Conservation (phyloP, 352 stramenopile genomes). For the Blastocystis sp. region DNA sequence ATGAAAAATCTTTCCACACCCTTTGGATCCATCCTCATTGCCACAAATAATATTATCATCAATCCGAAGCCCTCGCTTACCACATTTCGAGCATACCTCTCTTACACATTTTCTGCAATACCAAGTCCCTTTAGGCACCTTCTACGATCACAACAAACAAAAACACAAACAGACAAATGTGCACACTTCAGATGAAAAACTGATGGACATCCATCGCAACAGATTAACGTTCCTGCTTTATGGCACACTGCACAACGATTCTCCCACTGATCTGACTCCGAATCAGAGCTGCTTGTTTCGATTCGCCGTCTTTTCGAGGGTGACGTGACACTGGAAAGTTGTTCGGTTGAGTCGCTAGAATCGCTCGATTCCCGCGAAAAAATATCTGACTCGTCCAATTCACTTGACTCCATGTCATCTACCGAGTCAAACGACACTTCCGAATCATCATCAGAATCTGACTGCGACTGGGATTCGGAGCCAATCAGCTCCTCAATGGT, state of each 20-base stretch:
- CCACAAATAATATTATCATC: constrained; percentile 81
- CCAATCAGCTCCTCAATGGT: too few relatives aligned
- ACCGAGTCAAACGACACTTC: not conserved
- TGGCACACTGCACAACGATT: constrained; percentile 76
- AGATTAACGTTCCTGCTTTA: constrained; percentile 74
- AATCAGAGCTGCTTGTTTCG: not conserved
- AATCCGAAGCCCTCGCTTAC: constrained; percentile 79
- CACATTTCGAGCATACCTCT: constrained; percentile 74
- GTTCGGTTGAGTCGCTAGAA: not conserved
- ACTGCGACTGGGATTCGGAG: too few relatives aligned
- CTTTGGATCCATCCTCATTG: constrained; percentile 76
- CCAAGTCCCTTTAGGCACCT: constrained; percentile 70
- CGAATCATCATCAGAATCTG: not conserved
- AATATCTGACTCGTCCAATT: not conserved
- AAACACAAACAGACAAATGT: constrained; percentile 69
- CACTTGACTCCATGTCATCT: not conserved
- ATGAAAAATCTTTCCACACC: constrained; percentile 79
- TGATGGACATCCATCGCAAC: constrained; percentile 77
- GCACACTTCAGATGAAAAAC: constrained; percentile 78
- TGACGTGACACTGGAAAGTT: not conserved
- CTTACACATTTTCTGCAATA: constrained; percentile 79
- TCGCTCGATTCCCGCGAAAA: not conserved
- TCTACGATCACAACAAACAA: not conserved
- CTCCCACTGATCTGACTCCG: constrained; percentile 74
- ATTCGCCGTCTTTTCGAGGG: not conserved